phyloP scores from a whole-genome alignment of 179 eudicot genomes.

The Sideroxylon spinosum region DNA sequence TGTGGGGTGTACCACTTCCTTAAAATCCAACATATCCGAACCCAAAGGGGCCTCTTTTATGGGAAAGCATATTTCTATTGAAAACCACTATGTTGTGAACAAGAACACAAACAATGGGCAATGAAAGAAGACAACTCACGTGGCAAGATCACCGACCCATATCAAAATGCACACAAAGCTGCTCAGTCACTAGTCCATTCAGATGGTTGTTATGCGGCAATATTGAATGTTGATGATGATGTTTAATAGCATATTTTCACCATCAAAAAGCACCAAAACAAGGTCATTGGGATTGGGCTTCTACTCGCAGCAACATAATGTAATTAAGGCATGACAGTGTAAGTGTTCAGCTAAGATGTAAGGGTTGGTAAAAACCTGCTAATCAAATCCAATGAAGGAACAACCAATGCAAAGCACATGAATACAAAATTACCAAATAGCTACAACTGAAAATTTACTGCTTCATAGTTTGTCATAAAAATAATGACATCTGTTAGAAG shows the following conservation, averaged over 20 bases:
- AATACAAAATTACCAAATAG: not conserved
- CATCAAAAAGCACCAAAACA: not conserved
- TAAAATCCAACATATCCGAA: not conserved
- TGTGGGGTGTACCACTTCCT: not conserved
- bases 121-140: not conserved
- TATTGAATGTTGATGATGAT: not conserved
- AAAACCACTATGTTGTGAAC: not conserved
- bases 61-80: not conserved
- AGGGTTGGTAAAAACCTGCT: slow-evolving; percentile 4
- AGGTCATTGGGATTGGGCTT: not conserved
- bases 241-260: not conserved
- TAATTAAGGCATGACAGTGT: not conserved
- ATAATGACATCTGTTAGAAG: not conserved
- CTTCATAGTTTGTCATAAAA: not conserved
- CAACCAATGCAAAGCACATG: not conserved
- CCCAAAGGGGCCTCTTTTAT: not conserved
- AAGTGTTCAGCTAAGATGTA: not conserved
- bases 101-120: not conserved
- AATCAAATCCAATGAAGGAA: not conserved
- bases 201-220: not conserved
- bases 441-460: not conserved
- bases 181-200: too few relatives aligned
- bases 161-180: not conserved
- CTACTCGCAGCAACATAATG: not conserved
- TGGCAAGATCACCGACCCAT: not conserved